Evolutionary conservation across 805 yeast species (phyloP).

Genomic region (Metschnikowia anglica): DNA sequence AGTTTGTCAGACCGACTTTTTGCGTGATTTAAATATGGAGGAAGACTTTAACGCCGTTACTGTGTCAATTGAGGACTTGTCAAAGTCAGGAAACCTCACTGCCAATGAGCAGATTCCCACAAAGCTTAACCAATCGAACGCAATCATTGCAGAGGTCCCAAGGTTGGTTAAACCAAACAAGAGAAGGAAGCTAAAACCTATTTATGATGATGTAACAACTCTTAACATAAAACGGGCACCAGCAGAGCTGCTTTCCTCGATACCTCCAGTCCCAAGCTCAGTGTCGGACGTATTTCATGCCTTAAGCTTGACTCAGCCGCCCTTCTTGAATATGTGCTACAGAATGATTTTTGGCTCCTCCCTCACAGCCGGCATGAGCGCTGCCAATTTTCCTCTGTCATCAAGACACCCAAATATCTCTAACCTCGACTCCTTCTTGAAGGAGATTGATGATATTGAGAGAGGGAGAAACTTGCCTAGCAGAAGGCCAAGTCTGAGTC

Average conservation of each 20-base stretch:
- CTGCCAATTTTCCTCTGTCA: constrained; percentile 11
- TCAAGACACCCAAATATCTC: constrained; percentile 11
- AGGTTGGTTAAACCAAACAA: background rate
- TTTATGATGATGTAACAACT: constrained; percentile 8
- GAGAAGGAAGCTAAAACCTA: constrained; percentile 5
- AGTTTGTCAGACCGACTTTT: background rate
- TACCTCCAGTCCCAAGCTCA: background rate
- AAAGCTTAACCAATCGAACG: constrained; percentile 7
- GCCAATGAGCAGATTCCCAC: constrained; percentile 12
- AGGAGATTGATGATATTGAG: constrained; percentile 16
- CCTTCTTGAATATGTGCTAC: constrained; percentile 12
- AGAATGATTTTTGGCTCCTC: constrained; percentile 10
- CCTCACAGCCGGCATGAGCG: constrained; percentile 1
- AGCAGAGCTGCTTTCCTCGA: background rate
- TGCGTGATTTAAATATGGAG: constrained; percentile 16
- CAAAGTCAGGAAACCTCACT: constrained; percentile 9
- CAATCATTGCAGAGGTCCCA: background rate
- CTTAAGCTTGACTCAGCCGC: constrained; percentile 9
- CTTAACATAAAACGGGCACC: background rate
- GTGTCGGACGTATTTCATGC: constrained; percentile 9
- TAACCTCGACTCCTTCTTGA: constrained; percentile 10
- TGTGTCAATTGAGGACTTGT: constrained; percentile 13
- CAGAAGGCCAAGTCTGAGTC: constrained; percentile 16
- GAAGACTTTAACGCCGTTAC: constrained; percentile 14
- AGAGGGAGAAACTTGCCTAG: constrained; percentile 16